Evolutionary conservation across 805 yeast genomes (phyloP).

Genomic region (Candida wancherniae): DNA sequence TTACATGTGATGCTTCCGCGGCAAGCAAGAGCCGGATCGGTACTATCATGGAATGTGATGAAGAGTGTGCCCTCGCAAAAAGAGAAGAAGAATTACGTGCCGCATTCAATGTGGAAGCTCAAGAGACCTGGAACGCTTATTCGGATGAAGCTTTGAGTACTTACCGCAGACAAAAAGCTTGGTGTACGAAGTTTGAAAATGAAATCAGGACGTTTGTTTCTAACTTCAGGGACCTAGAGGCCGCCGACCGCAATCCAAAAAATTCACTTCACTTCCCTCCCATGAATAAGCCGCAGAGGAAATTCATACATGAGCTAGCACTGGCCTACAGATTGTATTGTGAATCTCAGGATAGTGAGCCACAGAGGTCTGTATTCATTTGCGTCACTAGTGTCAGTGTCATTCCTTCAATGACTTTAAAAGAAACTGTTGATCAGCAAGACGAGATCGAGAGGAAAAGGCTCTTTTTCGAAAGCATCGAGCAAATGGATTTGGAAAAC

Average conservation of each 20-base stretch:
- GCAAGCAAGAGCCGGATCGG: constrained; percentile 29
- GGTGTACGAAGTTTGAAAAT: constrained; percentile 66
- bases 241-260: constrained; percentile 18
- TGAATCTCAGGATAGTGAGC: constrained; percentile 80
- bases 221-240: constrained; percentile 21
- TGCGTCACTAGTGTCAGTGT: constrained; percentile 28
- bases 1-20: constrained; percentile 55
- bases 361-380: constrained; percentile 68
- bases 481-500: constrained; percentile 22
- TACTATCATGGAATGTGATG: constrained; percentile 56
- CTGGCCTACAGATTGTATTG: constrained; percentile 53
- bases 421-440: constrained; percentile 32
- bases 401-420: constrained; percentile 44
- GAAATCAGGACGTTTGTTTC: constrained; percentile 47
- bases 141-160: constrained; percentile 43
- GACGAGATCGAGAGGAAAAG: constrained; percentile 19
- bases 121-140: constrained; percentile 31
- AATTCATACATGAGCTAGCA: constrained; percentile 66
- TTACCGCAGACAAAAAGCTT: constrained; percentile 51
- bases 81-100: constrained; percentile 59
- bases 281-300: constrained; percentile 65
- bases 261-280: constrained; percentile 61
- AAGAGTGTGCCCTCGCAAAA: constrained; percentile 56
- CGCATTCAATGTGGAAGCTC: constrained; percentile 45
- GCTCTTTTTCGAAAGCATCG: constrained; percentile 20